Base-by-base conservation (phyloP, 1,139 yeast genomes). In the Hyphopichia burtonii region DNA sequence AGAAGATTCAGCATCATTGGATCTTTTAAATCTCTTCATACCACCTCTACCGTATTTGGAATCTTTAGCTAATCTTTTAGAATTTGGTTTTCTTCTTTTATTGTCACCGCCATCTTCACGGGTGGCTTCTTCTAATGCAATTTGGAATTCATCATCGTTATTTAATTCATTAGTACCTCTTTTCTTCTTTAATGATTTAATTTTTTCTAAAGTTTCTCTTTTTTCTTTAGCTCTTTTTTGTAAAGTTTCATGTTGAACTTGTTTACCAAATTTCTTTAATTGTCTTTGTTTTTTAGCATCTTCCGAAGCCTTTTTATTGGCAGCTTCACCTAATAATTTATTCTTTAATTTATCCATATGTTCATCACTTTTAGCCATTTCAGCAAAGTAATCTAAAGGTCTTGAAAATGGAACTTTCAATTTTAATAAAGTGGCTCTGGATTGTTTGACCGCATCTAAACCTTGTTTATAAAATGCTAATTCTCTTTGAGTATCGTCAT, bases 351-450 rank as follows among this genome's bases (percentile, higher is more conserved):
- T 88, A 59, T 90, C 97, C 99, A 93, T 93, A 65, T 93, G 99
- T 63, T 90, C 97, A 64, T 93, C 99, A 46, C 91, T 85, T 72
- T 93, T 93, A 49, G 90, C 88, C 99, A 93, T 93, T 67, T 93
- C 99, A 10, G 99, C 99, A 68, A 93, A 93, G 65, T 88, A 93
- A 63, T 93, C 99, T 56, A 81, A 71, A 23, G 99, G 99, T 64
- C 99, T 82, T 32, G 95, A 76, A 63, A 93, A 93, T 44, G 97
- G 93, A 19, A 90, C 82, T 58, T 84, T 83, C 53, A 83, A 74
- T 61, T 80, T 80, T 44, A 75, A 63, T 40, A 91, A 74, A 39
- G 78, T 77, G 40, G 76, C 68, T 59, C 93, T 83, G 31, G 89
- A 96, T 55, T 76, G 78, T 45, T 76, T 68, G 30, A 86, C 95